Evolutionary conservation across 23 red algal genomes (phyloP), one percentile per base, ranked within the genome.

Genomic region (Chondrus crispus): DNA sequence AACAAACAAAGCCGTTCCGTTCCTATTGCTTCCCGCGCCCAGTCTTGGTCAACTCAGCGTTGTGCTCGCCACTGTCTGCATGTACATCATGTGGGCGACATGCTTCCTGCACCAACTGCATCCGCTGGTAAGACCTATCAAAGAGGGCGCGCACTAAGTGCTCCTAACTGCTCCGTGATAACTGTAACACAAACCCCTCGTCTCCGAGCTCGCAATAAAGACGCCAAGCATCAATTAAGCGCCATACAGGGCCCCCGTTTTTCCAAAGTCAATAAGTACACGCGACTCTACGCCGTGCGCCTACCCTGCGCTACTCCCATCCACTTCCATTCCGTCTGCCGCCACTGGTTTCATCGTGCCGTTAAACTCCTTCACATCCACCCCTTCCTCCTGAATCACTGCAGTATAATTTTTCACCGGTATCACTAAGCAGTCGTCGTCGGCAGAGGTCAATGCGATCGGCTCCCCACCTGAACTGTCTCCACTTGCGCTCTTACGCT

Each of bases 51-150:
- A 92, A 91, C 74, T 96, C 37, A 88, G 87, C 81, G 95, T 96
- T 38, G 72, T 96, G 60, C 70, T 96, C 41, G 87, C 95, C 4
- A 85, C 87, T 55, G 85, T 82, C 36, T 96, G 95, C 80, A 91
- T 96, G 87, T 96, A 93, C 74, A 93, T 98, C 63, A 98, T 98
- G 96, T 98, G 96, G 96, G 91, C 89, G n/a, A 98, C 96, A 5
- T 98, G 96, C 91, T 98, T 89, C 87, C 90, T 98, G 5, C 96
- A 98, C 49, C 96, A 98, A 80, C 96, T 98, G 30, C 87, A 98
- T 48, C 96, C 96, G 4, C 87, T 98, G 50, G 93, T 98, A 38
- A 80, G 96, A 42, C 96, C 96, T 38, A 91, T 93, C 41, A 94
- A 95, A n/a, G n/a, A n/a, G 58, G 84, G 78, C 13, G 62, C 73